Conservation (phyloP, 768 basidiomycete species). For the Dentipellis sp. region DNA sequence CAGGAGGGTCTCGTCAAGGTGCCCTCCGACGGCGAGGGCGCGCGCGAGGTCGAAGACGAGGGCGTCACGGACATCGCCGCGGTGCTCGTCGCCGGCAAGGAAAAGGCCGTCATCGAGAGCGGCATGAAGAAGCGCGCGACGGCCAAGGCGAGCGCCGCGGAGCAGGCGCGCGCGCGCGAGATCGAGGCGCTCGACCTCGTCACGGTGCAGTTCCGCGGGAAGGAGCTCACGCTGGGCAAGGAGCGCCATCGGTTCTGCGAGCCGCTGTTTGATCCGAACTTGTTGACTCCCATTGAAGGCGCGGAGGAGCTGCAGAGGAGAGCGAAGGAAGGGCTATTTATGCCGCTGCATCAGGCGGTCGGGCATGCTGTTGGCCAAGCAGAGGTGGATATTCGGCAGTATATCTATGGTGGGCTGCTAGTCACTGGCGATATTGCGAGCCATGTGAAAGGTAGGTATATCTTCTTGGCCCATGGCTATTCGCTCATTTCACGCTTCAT, state of each 20-base stretch:
- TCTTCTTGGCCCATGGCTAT: neutral
- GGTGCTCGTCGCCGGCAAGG: conserved; percentile 83
- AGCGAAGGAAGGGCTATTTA: conserved; percentile 20
- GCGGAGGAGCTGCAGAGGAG: conserved; percentile 8
- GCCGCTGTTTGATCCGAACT: conserved; percentile 69
- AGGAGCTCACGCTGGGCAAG: conserved; percentile 69
- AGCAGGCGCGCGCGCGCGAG: conserved; percentile 72
- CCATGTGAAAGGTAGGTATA: conserved; percentile 55
- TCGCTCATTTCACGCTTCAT: neutral
- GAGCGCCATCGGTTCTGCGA: conserved; percentile 89
- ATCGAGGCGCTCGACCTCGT: conserved; percentile 81
- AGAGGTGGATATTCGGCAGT: conserved; percentile 58
- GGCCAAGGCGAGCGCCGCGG: conserved; percentile 66
- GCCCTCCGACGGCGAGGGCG: conserved; percentile 54
- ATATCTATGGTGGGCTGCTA: conserved; percentile 71
- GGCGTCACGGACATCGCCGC: conserved; percentile 88
- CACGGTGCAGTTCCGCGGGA: conserved; percentile 61
- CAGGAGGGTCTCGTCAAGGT: conserved; percentile 61
- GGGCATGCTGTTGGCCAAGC: conserved; percentile 50
- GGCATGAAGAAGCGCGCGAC: conserved; percentile 72
- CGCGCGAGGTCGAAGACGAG: conserved; percentile 55
- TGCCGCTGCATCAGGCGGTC: conserved; percentile 57
- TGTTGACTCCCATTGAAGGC: conserved; percentile 31
- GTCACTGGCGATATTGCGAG: conserved; percentile 73
- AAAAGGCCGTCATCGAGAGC: conserved; percentile 80